phyloP scores from a whole-genome alignment of 768 basidiomycete species.

The Boletus edulis region DNA sequence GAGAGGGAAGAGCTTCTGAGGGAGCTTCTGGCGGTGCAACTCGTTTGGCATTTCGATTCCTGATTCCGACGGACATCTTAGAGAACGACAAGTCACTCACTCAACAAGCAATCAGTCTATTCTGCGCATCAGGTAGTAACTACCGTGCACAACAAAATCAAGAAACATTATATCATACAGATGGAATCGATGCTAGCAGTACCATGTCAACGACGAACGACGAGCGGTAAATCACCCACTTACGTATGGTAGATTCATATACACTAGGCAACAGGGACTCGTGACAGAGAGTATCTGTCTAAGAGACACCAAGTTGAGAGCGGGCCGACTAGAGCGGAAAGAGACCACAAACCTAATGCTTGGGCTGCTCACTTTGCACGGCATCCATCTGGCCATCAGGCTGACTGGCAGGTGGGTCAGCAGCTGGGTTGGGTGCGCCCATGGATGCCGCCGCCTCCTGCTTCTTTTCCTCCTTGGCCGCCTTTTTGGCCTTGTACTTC shows the following conservation, averaged over 20 bases:
- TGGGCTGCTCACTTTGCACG: neutral
- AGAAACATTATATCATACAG: neutral
- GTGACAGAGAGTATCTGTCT: neutral
- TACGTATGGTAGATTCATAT: constrained; percentile 1
- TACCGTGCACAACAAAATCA: neutral
- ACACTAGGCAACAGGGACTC: neutral
- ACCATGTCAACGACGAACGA: constrained; percentile 8
- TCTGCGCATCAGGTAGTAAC: neutral
- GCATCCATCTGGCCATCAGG: neutral
- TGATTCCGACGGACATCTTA: constrained; percentile 11
- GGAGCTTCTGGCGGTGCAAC: constrained; percentile 2
- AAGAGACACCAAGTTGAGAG: neutral
- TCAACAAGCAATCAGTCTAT: neutral
- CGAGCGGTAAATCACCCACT: neutral
- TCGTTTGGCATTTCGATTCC: constrained; percentile 21
- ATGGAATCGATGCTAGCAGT: neutral
- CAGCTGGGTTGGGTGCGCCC: neutral
- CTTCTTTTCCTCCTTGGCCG: constrained; percentile 15
- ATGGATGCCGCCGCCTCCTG: neutral
- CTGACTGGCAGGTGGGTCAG: neutral
- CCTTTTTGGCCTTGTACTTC: constrained; percentile 27
- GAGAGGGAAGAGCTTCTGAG: neutral
- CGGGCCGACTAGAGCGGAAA: neutral
- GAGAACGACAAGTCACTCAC: constrained; percentile 11
- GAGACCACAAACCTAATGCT: constrained; percentile 10